A percentile compares a stretch with the other conserved stretches of the same genome.
Evolutionary conservation across 768 basidiomycete genomes (phyloP).

Genomic region (Psilocybe tampanensis): DNA sequence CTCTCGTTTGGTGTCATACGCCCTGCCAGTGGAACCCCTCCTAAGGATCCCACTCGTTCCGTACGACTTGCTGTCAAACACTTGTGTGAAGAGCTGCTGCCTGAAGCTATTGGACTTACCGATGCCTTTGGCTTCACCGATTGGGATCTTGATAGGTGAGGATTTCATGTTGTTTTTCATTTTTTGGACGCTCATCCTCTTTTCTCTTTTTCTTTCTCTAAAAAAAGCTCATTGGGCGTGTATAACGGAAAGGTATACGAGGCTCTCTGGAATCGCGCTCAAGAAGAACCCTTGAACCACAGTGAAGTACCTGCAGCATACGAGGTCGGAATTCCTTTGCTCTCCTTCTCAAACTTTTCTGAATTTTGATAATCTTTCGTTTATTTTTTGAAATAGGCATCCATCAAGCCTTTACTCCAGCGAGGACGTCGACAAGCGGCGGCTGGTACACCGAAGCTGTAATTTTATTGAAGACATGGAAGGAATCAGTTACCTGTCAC

Average conservation of each 20-base stretch:
- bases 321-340: slow-evolving; percentile 38
- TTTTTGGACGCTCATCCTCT: background rate
- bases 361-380: background rate
- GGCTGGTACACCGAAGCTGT: slow-evolving; percentile 32
- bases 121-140: slow-evolving; percentile 79
- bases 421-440: slow-evolving; percentile 44
- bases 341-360: background rate
- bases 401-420: slow-evolving; percentile 54
- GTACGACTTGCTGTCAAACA: slow-evolving; percentile 53
- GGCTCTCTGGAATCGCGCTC: slow-evolving; percentile 59
- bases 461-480: slow-evolving; percentile 7
- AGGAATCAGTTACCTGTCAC: background rate
- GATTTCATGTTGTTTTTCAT: background rate
- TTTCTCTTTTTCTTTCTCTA: background rate
- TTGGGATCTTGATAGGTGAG: slow-evolving; percentile 72
- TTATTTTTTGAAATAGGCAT: slow-evolving; percentile 30
- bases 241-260: slow-evolving; percentile 70
- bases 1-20: slow-evolving; percentile 55
- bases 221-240: slow-evolving; percentile 66
- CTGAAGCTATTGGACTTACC: slow-evolving; percentile 66
- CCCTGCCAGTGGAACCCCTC: slow-evolving; percentile 7
- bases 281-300: slow-evolving; percentile 62
- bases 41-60: slow-evolving; percentile 44
- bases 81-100: slow-evolving; percentile 54
- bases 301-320: slow-evolving; percentile 56